These are phyloP conservation scores for Staphylotrichum longicolle DNA, from an alignment of 495 filamentous ascomycete species.

Conservation along the genomic window DNA sequence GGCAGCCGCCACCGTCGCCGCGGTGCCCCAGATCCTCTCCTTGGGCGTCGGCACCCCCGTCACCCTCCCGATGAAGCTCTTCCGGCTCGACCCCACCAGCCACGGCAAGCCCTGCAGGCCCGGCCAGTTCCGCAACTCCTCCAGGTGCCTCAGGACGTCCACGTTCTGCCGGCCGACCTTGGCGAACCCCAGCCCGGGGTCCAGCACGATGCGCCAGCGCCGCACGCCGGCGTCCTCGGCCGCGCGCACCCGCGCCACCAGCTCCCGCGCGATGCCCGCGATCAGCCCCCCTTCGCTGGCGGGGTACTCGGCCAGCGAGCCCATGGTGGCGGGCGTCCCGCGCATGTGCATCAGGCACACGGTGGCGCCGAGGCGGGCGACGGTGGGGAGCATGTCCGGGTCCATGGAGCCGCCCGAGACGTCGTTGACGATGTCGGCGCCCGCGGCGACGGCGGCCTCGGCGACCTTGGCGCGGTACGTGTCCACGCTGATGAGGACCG, in stretches of 20 bases:
- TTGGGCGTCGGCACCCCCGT: slow-evolving; percentile 63
- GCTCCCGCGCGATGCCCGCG: slow-evolving; percentile 64
- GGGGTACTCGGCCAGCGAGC: slow-evolving; percentile 64
- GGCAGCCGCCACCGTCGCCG: slow-evolving; percentile 81
- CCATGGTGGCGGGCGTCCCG: slow-evolving; percentile 84
- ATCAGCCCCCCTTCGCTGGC: slow-evolving; percentile 59
- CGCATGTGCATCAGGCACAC: slow-evolving; percentile 96
- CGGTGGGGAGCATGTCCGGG: slow-evolving; percentile 74
- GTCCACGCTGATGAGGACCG: slow-evolving; percentile 78
- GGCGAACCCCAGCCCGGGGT: slow-evolving; percentile 92
- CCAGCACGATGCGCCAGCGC: slow-evolving; percentile 91
- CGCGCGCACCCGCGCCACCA: slow-evolving; percentile 65
- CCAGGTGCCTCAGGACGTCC: slow-evolving; percentile 66
- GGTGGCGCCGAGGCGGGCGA: slow-evolving; percentile 75
- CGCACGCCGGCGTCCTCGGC: slow-evolving; percentile 81
- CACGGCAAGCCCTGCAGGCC: slow-evolving; percentile 76
- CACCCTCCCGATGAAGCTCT: slow-evolving; percentile 80
- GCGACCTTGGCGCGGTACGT: slow-evolving; percentile 89
- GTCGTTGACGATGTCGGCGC: slow-evolving; percentile 94
- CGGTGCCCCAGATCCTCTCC: slow-evolving; percentile 79
- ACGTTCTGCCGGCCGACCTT: slow-evolving; percentile 80
- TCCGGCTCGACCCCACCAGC: slow-evolving; percentile 86
- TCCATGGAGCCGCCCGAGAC: slow-evolving; percentile 82
- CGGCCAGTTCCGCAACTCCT: slow-evolving; percentile 58
- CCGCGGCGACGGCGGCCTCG: slow-evolving; percentile 71